A percentile compares a stretch with the other conserved stretches of the same genome.
Conservation (phyloP, 176 grass and related monocot species). For the Hyparrhenia diplandra region DNA sequence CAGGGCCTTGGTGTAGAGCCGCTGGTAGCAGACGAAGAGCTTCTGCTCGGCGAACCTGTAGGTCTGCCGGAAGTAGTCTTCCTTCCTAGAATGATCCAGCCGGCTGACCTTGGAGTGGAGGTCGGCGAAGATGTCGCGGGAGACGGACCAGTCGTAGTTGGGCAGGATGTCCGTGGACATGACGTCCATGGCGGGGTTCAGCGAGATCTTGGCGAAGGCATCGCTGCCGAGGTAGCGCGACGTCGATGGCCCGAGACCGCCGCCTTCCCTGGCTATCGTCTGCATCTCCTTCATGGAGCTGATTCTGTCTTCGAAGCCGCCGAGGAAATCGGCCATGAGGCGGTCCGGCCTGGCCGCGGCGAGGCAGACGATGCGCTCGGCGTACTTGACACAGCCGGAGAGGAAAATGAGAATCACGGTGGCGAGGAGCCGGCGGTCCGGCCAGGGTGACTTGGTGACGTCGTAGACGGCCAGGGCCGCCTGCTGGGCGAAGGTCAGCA, state of each 20-base stretch:
- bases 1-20: constrained; percentile 20
- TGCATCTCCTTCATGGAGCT: constrained; percentile 22
- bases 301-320: constrained; percentile 18
- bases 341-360: neutral
- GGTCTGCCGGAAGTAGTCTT: neutral
- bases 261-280: neutral
- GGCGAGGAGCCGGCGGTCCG: constrained; percentile 5
- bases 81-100: neutral
- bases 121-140: constrained; percentile 12
- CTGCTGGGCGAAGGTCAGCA: constrained; percentile 4
- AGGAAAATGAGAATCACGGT: constrained; percentile 20
- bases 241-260: neutral
- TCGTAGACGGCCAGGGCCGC: constrained; percentile 1
- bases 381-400: constrained; percentile 18
- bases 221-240: constrained; percentile 15
- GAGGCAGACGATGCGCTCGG: constrained; percentile 15
- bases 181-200: constrained; percentile 32
- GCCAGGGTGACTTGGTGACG: neutral
- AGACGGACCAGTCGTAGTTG: constrained; percentile 31
- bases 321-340: constrained; percentile 22
- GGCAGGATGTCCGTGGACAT: constrained; percentile 35
- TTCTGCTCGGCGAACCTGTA: constrained; percentile 23
- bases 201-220: constrained; percentile 21
- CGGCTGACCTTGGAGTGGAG: constrained; percentile 9
- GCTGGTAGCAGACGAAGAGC: constrained; percentile 24